Percentiles rank a stretch among this genome's conserved stretches.
phyloP scores from a whole-genome alignment of 1,284 basidiomycete genomes.

The Cutaneotrichosporon sp. region DNA sequence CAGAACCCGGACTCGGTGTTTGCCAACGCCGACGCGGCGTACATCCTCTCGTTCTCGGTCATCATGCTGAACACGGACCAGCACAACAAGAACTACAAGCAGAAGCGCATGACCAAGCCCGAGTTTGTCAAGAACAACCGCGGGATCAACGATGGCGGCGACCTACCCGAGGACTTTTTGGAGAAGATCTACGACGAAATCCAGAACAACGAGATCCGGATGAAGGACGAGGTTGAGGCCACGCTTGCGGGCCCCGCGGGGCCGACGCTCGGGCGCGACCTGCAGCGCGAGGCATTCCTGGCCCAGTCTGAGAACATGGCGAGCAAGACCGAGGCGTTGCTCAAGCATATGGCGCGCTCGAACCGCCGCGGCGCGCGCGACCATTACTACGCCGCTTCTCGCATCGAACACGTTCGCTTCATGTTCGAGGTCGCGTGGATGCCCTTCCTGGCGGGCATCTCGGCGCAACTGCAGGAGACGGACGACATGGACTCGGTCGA shows the following conservation, averaged over 20 bases:
- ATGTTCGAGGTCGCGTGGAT: slow-evolving; percentile 99
- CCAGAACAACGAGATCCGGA: slow-evolving; percentile 83
- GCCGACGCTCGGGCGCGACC: slow-evolving; percentile 82
- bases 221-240: slow-evolving; percentile 91
- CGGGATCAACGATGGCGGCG: slow-evolving; percentile 84
- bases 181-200: slow-evolving; percentile 83
- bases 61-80: slow-evolving; percentile 96
- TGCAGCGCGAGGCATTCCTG: slow-evolving; percentile 91
- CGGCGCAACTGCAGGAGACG: slow-evolving; percentile 85
- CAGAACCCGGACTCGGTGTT: slow-evolving; percentile 78
- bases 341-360: slow-evolving; percentile 82
- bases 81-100: slow-evolving; percentile 89
- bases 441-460: slow-evolving; percentile 87
- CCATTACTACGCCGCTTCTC: slow-evolving; percentile 90
- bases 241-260: slow-evolving; percentile 59
- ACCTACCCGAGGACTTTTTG: slow-evolving; percentile 82
- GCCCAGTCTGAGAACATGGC: slow-evolving; percentile 93
- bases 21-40: slow-evolving; percentile 78
- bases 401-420: slow-evolving; percentile 88
- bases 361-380: slow-evolving; percentile 70
- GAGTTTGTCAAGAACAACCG: slow-evolving; percentile 92
- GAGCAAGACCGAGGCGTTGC: slow-evolving; percentile 90
- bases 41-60: slow-evolving; percentile 87
- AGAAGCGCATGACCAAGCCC: slow-evolving; percentile 77
- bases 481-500: slow-evolving; percentile 88